These are phyloP conservation scores for Alternaria postmessia DNA, from an alignment of 2,329 filamentous ascomycete genomes.

Conservation along the genomic window DNA sequence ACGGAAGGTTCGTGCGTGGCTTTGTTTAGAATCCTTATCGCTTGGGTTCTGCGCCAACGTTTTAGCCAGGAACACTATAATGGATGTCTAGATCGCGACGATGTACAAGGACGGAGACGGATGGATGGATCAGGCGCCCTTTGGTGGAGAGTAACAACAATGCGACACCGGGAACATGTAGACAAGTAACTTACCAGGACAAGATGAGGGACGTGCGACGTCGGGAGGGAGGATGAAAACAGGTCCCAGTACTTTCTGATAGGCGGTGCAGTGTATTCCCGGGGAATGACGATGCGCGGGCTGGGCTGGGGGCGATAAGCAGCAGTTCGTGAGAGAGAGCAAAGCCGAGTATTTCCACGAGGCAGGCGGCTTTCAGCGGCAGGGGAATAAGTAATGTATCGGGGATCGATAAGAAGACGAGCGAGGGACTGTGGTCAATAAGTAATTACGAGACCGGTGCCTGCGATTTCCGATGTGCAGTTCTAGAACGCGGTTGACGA, in stretches of 20 bases:
- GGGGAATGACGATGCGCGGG: slow-evolving; percentile 23
- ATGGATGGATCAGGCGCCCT: background rate
- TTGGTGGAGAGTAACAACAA: background rate
- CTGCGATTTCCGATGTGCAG: slow-evolving; percentile 22
- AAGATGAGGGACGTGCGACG: slow-evolving; percentile 33
- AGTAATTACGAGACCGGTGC: slow-evolving; percentile 30
- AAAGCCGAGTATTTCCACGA: slow-evolving; percentile 47
- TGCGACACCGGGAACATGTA: background rate
- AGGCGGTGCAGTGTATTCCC: slow-evolving; percentile 17
- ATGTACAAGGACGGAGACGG: slow-evolving; percentile 3
- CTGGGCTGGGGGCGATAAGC: slow-evolving; percentile 10
- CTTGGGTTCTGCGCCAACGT: slow-evolving; percentile 38
- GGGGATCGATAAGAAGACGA: slow-evolving; percentile 21
- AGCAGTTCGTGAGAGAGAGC: slow-evolving; percentile 12
- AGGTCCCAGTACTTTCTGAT: slow-evolving; percentile 1
- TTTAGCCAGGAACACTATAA: slow-evolving; percentile 46
- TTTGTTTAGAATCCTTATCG: slow-evolving; percentile 50
- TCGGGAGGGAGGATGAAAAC: slow-evolving; percentile 27
- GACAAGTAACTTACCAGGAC: slow-evolving; percentile 34
- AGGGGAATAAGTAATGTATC: slow-evolving; percentile 21
- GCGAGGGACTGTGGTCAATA: slow-evolving; percentile 29
- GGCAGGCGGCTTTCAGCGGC: slow-evolving; percentile 42
- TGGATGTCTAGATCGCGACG: slow-evolving; percentile 1
- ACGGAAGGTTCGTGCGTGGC: slow-evolving; percentile 46
- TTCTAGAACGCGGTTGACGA: slow-evolving; percentile 41